A percentile compares a stretch with the other conserved stretches of the same genome.
Evolutionary conservation across 495 filamentous ascomycete species (phyloP).

Genomic region (Annulohypoxylon nitens): DNA sequence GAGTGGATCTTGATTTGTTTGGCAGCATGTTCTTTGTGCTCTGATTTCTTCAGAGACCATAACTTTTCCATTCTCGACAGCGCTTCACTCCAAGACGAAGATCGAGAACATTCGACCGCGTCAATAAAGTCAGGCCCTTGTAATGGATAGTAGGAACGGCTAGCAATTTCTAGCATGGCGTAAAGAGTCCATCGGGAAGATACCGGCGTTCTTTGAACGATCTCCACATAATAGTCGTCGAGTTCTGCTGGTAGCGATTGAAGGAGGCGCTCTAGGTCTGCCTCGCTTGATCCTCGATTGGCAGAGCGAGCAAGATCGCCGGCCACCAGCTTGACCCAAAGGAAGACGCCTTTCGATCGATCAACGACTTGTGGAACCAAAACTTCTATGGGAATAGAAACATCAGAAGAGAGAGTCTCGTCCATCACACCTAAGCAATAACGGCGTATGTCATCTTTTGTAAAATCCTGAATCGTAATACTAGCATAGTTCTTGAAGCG

Average conservation of each 20-base stretch:
- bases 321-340: slow-evolving; percentile 14
- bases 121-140: background rate
- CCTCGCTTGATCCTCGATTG: background rate
- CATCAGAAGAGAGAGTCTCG: background rate
- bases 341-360: slow-evolving; percentile 2
- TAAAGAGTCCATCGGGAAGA: background rate
- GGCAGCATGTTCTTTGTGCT: background rate
- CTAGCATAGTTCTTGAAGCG: background rate
- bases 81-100: background rate
- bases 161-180: background rate
- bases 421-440: slow-evolving; percentile 1
- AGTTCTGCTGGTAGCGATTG: background rate
- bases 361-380: slow-evolving; percentile 10
- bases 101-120: background rate
- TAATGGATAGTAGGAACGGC: background rate
- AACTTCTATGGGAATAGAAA: background rate
- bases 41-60: background rate
- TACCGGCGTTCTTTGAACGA: background rate
- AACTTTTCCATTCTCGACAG: background rate
- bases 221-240: slow-evolving; percentile 8
- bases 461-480: slow-evolving; percentile 3
- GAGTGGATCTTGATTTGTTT: background rate
- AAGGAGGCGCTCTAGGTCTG: background rate
- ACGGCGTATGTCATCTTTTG: slow-evolving; percentile 9
- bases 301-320: slow-evolving; percentile 4